phyloP scores from a whole-genome alignment of 2,329 filamentous ascomycete species.

The Akanthomyces lecanii region DNA sequence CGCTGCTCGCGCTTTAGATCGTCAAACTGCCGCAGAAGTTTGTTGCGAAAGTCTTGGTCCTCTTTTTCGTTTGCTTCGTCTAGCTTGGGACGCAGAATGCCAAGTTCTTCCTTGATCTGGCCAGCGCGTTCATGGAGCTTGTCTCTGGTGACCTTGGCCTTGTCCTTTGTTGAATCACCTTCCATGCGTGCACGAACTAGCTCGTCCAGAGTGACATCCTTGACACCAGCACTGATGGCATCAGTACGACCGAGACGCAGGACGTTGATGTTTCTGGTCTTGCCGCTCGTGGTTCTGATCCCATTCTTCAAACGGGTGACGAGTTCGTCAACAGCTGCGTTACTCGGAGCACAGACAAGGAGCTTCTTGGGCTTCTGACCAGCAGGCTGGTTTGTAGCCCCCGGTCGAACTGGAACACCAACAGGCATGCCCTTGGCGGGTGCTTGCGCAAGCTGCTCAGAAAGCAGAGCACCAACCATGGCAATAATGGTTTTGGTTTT shows the following conservation, averaged over 20 bases:
- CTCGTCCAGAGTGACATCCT: constrained; percentile 90
- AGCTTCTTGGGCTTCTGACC: constrained; percentile 65
- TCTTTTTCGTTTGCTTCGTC: constrained; percentile 59
- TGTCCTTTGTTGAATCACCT: constrained; percentile 54
- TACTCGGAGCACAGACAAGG: constrained; percentile 95
- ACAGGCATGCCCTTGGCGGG: constrained; percentile 31
- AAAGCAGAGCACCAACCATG: constrained; percentile 79
- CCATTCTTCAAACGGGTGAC: constrained; percentile 89
- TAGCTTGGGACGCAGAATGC: constrained; percentile 65
- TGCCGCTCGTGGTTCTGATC: constrained; percentile 71
- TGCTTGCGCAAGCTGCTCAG: constrained; percentile 34
- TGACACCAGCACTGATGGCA: constrained; percentile 83
- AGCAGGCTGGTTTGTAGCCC: neutral
- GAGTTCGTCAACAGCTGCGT: constrained; percentile 93
- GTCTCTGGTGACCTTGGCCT: constrained; percentile 52
- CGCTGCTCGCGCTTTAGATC: constrained; percentile 71
- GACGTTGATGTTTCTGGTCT: constrained; percentile 73
- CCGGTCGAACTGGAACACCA: constrained; percentile 28
- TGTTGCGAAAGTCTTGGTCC: constrained; percentile 44
- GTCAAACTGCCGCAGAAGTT: constrained; percentile 72
- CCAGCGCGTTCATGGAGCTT: constrained; percentile 60
- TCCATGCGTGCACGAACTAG: constrained; percentile 73
- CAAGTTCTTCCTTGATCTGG: constrained; percentile 72
- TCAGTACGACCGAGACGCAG: constrained; percentile 87
- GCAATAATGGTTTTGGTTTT: constrained; percentile 98